phyloP scores from a whole-genome alignment of 31 red algal species.

The Endocladia muricata region DNA sequence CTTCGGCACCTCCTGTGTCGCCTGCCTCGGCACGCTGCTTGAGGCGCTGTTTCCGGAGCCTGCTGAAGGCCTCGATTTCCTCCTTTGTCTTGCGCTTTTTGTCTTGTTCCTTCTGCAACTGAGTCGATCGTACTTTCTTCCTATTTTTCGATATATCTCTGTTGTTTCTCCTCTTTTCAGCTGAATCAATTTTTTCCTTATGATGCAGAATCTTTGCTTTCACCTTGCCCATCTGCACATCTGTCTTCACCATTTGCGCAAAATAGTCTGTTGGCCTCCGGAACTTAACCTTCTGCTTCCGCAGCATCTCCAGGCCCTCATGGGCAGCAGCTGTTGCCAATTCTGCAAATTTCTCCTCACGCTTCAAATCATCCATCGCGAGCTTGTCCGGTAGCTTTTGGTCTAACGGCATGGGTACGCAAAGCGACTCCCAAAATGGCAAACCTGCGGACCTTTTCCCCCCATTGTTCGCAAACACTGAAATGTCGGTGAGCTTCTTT shows the following conservation, averaged over 20 bases:
- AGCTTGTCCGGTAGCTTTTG: slow-evolving; percentile 50
- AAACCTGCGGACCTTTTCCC: neutral
- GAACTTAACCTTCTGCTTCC: slow-evolving; percentile 58
- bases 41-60: slow-evolving; percentile 65
- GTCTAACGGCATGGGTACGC: slow-evolving; percentile 36
- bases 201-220: slow-evolving; percentile 61
- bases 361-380: slow-evolving; percentile 75
- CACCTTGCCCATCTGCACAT: slow-evolving; percentile 88
- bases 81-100: slow-evolving; percentile 70
- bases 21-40: slow-evolving; percentile 34
- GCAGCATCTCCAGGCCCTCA: slow-evolving; percentile 42
- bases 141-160: slow-evolving; percentile 63
- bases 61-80: slow-evolving; percentile 54
- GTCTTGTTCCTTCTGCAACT: slow-evolving; percentile 77
- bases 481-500: slow-evolving; percentile 59
- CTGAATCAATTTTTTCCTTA: slow-evolving; percentile 74
- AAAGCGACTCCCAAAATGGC: slow-evolving; percentile 60
- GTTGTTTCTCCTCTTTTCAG: slow-evolving; percentile 74
- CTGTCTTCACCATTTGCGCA: slow-evolving; percentile 96
- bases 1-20: slow-evolving; percentile 17
- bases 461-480: slow-evolving; percentile 11
- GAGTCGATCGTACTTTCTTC: slow-evolving; percentile 61
- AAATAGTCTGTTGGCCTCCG: slow-evolving; percentile 92
- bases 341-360: slow-evolving; percentile 75
- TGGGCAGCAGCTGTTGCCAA: slow-evolving; percentile 53